Evolutionary conservation across 129 eudicot genomes (phyloP).

Genomic region (Erigeron canadensis): DNA sequence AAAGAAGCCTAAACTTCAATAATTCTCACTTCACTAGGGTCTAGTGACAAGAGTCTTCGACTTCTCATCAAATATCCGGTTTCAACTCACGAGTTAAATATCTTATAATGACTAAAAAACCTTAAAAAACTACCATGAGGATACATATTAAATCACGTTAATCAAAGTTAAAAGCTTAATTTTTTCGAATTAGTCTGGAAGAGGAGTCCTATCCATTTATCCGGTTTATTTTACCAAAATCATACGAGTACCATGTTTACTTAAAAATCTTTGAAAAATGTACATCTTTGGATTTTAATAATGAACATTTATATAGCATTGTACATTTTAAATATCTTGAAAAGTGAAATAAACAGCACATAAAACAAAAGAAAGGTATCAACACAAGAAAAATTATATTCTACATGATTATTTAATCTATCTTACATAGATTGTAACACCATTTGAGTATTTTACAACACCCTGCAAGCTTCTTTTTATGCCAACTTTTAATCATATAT

Average conservation of each 20-base stretch:
- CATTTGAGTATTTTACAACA: constrained; percentile 33
- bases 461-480: constrained; percentile 55
- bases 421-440: constrained; percentile 45
- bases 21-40: constrained; percentile 20
- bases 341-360: constrained; percentile 43
- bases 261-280: constrained; percentile 28
- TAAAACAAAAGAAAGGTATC: constrained; percentile 55
- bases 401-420: constrained; percentile 32
- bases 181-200: too few relatives aligned
- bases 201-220: too few relatives aligned
- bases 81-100: too few relatives aligned
- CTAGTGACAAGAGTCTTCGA: constrained; percentile 16
- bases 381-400: constrained; percentile 41
- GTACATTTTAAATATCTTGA: constrained; percentile 6
- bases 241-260: constrained; percentile 27
- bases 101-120: too few relatives aligned
- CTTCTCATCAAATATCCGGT: constrained; percentile 7
- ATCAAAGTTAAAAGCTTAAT: too few relatives aligned
- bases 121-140: too few relatives aligned
- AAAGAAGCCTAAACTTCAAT: constrained; percentile 19
- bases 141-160: too few relatives aligned
- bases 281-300: not conserved
- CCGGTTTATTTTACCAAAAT: not conserved
- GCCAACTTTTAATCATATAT: constrained; percentile 35
- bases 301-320: constrained; percentile 30